Conservation (phyloP, 306 rosid genomes). For the Fragaria vesca region DNA sequence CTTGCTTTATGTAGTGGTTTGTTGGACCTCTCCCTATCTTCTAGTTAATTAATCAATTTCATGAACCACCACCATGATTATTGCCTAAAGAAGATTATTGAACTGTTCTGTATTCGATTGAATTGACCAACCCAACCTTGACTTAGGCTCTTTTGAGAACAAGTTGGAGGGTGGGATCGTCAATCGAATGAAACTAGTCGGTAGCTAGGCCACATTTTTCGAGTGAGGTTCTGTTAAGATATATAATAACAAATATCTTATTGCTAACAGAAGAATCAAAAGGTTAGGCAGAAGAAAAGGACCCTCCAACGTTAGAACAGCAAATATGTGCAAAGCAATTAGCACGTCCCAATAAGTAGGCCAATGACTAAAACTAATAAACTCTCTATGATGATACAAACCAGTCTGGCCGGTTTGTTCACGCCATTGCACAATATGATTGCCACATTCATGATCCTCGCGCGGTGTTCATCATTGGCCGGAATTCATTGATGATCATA, state of each 20-base stretch:
- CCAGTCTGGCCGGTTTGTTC: slow-evolving; percentile 16
- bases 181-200: slow-evolving; percentile 19
- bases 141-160: neutral
- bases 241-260: slow-evolving; percentile 16
- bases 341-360: slow-evolving; percentile 17
- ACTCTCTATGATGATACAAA: neutral
- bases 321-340: slow-evolving; percentile 43
- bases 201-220: slow-evolving; percentile 38
- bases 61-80: slow-evolving; percentile 37
- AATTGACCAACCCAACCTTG: slow-evolving; percentile 23
- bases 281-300: slow-evolving; percentile 61
- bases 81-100: slow-evolving; percentile 26
- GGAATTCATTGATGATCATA: neutral
- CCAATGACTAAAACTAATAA: slow-evolving; percentile 17
- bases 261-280: slow-evolving; percentile 33
- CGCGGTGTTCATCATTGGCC: neutral
- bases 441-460: neutral
- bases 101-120: neutral
- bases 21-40: slow-evolving; percentile 28
- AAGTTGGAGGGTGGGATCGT: slow-evolving; percentile 20
- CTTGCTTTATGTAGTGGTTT: slow-evolving; percentile 9
- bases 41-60: slow-evolving; percentile 17
- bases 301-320: slow-evolving; percentile 88
- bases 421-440: slow-evolving; percentile 5
- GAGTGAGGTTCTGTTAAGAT: slow-evolving; percentile 39